phyloP scores from a whole-genome alignment of 2,329 filamentous ascomycete genomes.

The Fusarium sublunatum region DNA sequence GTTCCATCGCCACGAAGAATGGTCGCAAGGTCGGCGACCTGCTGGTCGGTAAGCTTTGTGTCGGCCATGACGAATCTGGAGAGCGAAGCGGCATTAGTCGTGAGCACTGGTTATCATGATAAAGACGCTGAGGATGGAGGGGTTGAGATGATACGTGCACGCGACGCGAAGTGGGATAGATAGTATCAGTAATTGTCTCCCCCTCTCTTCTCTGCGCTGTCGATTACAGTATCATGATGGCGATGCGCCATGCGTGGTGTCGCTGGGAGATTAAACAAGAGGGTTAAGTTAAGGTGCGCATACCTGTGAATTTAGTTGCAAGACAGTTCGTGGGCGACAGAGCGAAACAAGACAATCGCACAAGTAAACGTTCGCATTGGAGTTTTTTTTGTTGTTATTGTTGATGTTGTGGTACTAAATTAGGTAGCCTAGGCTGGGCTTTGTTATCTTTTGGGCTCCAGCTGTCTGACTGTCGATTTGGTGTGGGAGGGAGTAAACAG shows the following conservation, averaged over 20 bases:
- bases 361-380: constrained; percentile 40
- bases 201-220: constrained; percentile 17
- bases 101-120: constrained; percentile 15
- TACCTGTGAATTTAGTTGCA: constrained; percentile 36
- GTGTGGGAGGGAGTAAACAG: constrained; percentile 38
- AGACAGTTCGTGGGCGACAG: constrained; percentile 34
- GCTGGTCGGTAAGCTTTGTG: constrained; percentile 66
- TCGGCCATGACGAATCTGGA: constrained; percentile 60
- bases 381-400: constrained; percentile 25
- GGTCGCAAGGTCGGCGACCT: constrained; percentile 65
- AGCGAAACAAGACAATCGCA: constrained; percentile 27
- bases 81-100: constrained; percentile 17
- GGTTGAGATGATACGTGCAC: constrained; percentile 22
- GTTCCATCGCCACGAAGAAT: constrained; percentile 71
- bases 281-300: constrained; percentile 2
- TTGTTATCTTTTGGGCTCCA: constrained; percentile 26
- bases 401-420: constrained; percentile 34
- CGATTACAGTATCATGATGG: constrained; percentile 21
- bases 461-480: constrained; percentile 32
- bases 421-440: not conserved
- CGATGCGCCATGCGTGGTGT: constrained; percentile 33
- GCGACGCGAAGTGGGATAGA: constrained; percentile 32
- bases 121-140: constrained; percentile 4
- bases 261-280: constrained; percentile 25
- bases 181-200: not conserved